Percentiles rank a stretch among this genome's conserved stretches.
phyloP scores from a whole-genome alignment of 805 yeast genomes.

The Blastobotrys mokoenaii region DNA sequence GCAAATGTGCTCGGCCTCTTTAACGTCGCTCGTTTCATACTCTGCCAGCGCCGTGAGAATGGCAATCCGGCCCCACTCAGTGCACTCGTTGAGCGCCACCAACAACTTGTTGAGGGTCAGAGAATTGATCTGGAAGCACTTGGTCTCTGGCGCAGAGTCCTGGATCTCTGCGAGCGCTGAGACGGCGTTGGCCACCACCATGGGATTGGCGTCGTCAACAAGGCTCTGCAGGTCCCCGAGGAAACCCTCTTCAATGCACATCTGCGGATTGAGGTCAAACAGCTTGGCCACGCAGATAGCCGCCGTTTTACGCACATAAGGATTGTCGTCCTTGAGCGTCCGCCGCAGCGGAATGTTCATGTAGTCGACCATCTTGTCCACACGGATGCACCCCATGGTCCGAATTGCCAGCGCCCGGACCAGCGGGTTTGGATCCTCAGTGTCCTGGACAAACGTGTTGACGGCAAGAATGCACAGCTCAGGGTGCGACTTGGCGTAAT shows the following conservation, averaged over 20 bases:
- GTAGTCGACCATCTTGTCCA: conserved; percentile 90
- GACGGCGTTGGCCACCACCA: conserved; percentile 94
- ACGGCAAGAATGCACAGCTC: conserved; percentile 94
- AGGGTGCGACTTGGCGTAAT: conserved; percentile 94
- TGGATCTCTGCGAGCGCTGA: conserved; percentile 78
- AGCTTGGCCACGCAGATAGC: conserved; percentile 95
- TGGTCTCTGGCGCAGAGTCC: conserved; percentile 49
- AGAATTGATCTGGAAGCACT: conserved; percentile 36
- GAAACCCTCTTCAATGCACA: conserved; percentile 84
- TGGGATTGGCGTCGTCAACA: conserved; percentile 83
- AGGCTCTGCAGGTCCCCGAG: conserved; percentile 56
- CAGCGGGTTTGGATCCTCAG: conserved; percentile 94
- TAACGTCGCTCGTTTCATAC: conserved; percentile 45
- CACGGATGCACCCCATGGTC: conserved; percentile 97
- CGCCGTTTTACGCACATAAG: conserved; percentile 96
- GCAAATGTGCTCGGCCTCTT: conserved; percentile 75
- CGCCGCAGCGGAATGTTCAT: conserved; percentile 82
- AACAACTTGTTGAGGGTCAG: conserved; percentile 48
- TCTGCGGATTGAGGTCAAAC: conserved; percentile 71
- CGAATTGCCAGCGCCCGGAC: conserved; percentile 93
- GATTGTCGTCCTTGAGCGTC: conserved; percentile 86
- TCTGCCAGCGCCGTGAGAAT: conserved; percentile 75
- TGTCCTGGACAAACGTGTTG: conserved; percentile 89
- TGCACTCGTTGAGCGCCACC: conserved; percentile 87
- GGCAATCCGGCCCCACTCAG: conserved; percentile 98